These are phyloP conservation scores for Pseudogymnoascus sp. DNA, from an alignment of 2,329 filamentous ascomycete genomes.

Conservation along the genomic window DNA sequence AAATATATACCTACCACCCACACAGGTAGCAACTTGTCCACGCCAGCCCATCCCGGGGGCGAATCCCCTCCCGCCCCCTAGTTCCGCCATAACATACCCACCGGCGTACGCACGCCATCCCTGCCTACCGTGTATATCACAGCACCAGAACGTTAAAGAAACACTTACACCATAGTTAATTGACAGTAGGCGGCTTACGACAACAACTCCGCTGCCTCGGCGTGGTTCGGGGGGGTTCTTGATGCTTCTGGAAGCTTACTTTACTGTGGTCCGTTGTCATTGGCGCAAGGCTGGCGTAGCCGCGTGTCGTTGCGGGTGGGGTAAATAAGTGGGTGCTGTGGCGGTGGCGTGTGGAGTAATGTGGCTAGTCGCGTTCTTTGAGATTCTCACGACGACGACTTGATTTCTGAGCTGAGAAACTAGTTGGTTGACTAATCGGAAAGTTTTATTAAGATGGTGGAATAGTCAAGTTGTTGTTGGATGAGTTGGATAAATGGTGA, in stretches of 20 bases:
- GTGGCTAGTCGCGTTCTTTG: not conserved
- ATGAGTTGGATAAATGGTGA: not conserved
- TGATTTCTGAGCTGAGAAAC: not conserved
- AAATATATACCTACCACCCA: not conserved
- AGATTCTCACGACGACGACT: not conserved
- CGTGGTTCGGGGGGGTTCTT: conserved; percentile 12
- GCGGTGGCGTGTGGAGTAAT: not conserved
- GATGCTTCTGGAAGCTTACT: not conserved
- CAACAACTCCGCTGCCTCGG: conserved; percentile 15
- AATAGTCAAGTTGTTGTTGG: not conserved
- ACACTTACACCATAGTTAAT: not conserved
- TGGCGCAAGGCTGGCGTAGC: conserved; percentile 4
- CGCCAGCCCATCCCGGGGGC: conserved; percentile 1
- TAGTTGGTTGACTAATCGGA: not conserved
- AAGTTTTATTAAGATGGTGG: not conserved
- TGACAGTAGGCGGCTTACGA: not conserved
- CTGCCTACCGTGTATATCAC: not conserved
- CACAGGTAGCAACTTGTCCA: not conserved
- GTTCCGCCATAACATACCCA: not conserved
- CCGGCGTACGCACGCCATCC: not conserved
- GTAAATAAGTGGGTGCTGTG: not conserved
- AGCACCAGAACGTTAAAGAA: not conserved
- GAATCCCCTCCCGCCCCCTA: not conserved
- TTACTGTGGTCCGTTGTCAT: not conserved
- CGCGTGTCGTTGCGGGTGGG: conserved; percentile 3